A percentile compares a stretch with the other conserved stretches of the same genome.
Evolutionary conservation across 129 eudicot species (phyloP).

Genomic region (Smallanthus sonchifolius): DNA sequence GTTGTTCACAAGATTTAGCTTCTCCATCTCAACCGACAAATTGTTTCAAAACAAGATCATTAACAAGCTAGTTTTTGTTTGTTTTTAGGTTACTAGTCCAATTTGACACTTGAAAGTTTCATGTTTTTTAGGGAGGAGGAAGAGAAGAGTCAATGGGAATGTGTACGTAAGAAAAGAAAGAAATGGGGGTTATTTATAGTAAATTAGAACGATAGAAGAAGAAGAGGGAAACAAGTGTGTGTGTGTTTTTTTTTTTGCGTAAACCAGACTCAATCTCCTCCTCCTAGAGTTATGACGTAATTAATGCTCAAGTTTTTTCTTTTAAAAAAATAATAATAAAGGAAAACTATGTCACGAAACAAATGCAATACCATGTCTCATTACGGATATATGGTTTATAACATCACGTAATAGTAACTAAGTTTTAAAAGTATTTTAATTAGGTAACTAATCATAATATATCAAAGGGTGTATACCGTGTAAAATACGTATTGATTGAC

Average conservation of each 20-base stretch:
- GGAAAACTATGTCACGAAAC: neutral
- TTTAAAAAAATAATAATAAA: neutral
- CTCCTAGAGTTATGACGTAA: slow-evolving; percentile 37
- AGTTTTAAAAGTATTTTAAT: too few relatives aligned
- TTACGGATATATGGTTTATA: neutral
- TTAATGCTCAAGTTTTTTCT: slow-evolving; percentile 10
- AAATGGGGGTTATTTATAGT: slow-evolving; percentile 37
- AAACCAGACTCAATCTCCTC: slow-evolving; percentile 62
- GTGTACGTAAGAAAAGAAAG: slow-evolving; percentile 18
- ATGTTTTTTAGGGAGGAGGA: neutral
- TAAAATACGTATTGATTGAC: too few relatives aligned
- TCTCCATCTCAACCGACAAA: slow-evolving; percentile 32
- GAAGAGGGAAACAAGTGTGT: slow-evolving; percentile 28
- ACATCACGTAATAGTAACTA: too few relatives aligned
- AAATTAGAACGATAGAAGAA: slow-evolving; percentile 20
- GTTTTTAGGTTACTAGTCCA: neutral
- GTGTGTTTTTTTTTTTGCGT: slow-evolving; percentile 39
- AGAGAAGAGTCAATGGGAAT: neutral
- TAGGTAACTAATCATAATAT: too few relatives aligned
- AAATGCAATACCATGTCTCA: neutral
- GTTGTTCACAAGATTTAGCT: slow-evolving; percentile 41
- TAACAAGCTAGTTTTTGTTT: too few relatives aligned
- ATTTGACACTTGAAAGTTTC: neutral
- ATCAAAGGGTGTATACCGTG: too few relatives aligned
- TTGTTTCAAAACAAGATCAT: too few relatives aligned